phyloP scores from a whole-genome alignment of 225 moss, liverwort and hornwort genomes.

The Sphagnum contortum region DNA sequence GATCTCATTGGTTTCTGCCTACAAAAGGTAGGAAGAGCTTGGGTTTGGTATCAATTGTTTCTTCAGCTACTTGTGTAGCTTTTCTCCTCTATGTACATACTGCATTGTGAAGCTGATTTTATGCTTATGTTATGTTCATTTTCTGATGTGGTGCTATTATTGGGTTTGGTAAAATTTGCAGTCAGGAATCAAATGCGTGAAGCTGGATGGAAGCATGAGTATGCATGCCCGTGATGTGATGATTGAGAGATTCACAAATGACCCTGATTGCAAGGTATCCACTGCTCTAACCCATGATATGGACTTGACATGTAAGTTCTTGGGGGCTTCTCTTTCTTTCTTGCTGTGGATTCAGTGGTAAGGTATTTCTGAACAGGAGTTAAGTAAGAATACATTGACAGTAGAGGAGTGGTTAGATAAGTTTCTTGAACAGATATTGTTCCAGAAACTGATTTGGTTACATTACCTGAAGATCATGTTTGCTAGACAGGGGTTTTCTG shows the following conservation, averaged over 20 bases:
- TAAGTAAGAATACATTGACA: no score
- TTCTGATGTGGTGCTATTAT: background rate
- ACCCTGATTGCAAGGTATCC: constrained; percentile 40
- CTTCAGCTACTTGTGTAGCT: background rate
- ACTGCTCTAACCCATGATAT: background rate
- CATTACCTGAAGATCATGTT: no score
- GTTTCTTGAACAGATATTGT: no score
- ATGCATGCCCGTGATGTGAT: constrained; percentile 48
- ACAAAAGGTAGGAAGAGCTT: constrained; percentile 18
- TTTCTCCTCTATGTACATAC: no score
- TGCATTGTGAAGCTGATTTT: no score
- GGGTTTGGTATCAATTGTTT: background rate
- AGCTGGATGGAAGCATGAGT: constrained; percentile 60
- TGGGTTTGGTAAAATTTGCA: constrained; percentile 5
- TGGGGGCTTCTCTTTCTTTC: no score
- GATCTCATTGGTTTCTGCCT: constrained; percentile 44
- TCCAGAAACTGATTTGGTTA: no score
- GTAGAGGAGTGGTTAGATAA: no score
- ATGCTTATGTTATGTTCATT: background rate
- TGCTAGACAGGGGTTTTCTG: no score
- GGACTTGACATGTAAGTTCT: no score
- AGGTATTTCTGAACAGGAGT: no score
- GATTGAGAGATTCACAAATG: constrained; percentile 50
- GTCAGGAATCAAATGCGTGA: constrained; percentile 44
- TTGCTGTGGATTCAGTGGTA: no score